Evolutionary conservation across 768 basidiomycete species (phyloP).

Genomic region (Mycena filopes): DNA sequence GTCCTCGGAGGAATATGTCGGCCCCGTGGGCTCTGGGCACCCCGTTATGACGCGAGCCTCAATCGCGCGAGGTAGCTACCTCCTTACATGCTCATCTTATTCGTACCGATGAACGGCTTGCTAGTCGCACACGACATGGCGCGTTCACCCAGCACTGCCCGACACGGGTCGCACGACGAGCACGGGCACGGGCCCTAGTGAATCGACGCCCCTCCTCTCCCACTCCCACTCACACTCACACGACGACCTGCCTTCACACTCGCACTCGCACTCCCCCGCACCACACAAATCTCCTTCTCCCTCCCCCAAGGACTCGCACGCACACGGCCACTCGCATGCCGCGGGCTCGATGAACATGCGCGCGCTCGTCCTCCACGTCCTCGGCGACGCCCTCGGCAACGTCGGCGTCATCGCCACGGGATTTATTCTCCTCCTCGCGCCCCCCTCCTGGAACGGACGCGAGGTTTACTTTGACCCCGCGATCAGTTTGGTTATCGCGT

Average conservation of each 20-base stretch:
- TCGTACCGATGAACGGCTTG: background rate
- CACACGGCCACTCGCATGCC: constrained; percentile 49
- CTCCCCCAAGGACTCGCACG: constrained; percentile 26
- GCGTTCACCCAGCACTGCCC: constrained; percentile 42
- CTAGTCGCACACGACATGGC: constrained; percentile 86
- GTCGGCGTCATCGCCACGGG: constrained; percentile 97
- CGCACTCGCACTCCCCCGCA: constrained; percentile 34
- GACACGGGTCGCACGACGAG: constrained; percentile 34
- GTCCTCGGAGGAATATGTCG: background rate
- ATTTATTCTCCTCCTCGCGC: constrained; percentile 68
- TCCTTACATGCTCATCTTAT: constrained; percentile 59
- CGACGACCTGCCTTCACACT: background rate
- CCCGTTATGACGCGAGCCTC: constrained; percentile 28
- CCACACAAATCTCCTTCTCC: constrained; percentile 18
- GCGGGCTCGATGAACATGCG: constrained; percentile 96
- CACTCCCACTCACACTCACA: constrained; percentile 31
- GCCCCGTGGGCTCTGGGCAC: constrained; percentile 19
- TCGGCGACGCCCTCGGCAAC: constrained; percentile 97
- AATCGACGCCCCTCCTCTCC: constrained; percentile 30
- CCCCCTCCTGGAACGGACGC: background rate
- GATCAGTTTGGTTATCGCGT: constrained; percentile 93
- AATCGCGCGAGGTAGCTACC: constrained; percentile 53
- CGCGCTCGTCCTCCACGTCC: constrained; percentile 92
- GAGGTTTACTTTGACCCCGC: constrained; percentile 84
- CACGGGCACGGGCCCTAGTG: background rate